Conservation (phyloP, 805 yeast species). For the Teunomyces pallodes region DNA sequence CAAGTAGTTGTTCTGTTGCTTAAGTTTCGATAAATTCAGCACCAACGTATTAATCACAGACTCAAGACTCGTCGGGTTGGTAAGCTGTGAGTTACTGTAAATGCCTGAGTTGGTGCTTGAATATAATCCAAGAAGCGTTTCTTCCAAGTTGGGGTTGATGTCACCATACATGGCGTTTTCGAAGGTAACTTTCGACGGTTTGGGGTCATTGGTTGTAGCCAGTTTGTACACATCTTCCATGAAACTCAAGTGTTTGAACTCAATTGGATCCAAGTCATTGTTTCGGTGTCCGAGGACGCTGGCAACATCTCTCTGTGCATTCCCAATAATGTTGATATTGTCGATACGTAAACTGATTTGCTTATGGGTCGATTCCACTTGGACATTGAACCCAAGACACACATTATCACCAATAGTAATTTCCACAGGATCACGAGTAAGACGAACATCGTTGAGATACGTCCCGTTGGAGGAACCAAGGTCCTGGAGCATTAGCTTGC, state of each 20-base stretch:
- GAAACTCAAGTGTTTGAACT: conserved; percentile 34
- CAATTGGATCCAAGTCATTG: conserved; percentile 21
- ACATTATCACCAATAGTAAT: conserved; percentile 78
- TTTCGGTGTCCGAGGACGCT: not conserved
- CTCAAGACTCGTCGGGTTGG: conserved; percentile 55
- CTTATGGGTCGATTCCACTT: conserved; percentile 64
- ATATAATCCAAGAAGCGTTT: conserved; percentile 46
- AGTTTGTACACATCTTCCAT: conserved; percentile 28
- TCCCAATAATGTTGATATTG: conserved; percentile 58
- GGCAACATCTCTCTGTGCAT: conserved; percentile 9
- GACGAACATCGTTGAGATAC: conserved; percentile 73
- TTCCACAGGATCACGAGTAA: conserved; percentile 60
- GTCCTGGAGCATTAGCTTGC: conserved; percentile 76
- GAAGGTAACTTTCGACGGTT: conserved; percentile 26
- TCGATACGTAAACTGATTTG: conserved; percentile 84
- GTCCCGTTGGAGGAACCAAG: conserved; percentile 94
- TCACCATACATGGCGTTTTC: conserved; percentile 66
- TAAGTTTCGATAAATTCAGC: conserved; percentile 54
- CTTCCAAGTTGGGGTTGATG: conserved; percentile 49
- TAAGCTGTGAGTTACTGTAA: conserved; percentile 57
- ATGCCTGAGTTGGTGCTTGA: conserved; percentile 53
- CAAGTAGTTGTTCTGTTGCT: conserved; percentile 56
- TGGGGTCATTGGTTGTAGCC: not conserved
- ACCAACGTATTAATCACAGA: conserved; percentile 54
- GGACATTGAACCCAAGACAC: conserved; percentile 92